Conservation (phyloP, 306 rosid genomes). For the Coriaria nepalensis region DNA sequence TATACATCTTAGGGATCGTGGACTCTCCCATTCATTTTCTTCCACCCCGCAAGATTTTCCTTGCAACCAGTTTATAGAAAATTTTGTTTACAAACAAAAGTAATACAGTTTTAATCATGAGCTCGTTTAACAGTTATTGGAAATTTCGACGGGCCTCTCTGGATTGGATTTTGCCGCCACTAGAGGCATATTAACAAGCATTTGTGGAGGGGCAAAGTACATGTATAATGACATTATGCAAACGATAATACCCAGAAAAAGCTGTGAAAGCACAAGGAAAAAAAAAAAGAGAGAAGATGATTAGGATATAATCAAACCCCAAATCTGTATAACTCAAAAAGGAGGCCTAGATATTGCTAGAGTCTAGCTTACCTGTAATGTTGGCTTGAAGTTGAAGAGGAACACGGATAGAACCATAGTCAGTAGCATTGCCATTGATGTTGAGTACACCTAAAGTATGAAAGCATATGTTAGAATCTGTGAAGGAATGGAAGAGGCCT, state of each 20-base stretch:
- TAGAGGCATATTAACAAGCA: slow-evolving; percentile 56
- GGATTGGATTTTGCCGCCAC: slow-evolving; percentile 44
- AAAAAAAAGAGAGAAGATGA: slow-evolving; percentile 5
- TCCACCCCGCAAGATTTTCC: no score
- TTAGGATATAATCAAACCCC: neutral
- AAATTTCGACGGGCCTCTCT: slow-evolving; percentile 47
- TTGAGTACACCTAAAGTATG: slow-evolving; percentile 56
- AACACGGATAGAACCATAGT: slow-evolving; percentile 60
- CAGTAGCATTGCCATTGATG: slow-evolving; percentile 96
- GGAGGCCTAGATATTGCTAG: neutral
- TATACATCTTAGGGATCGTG: no score
- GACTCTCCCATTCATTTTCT: no score
- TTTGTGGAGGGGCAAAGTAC: slow-evolving; percentile 77
- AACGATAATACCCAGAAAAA: slow-evolving; percentile 71
- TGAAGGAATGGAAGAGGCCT: neutral
- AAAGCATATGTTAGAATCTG: neutral
- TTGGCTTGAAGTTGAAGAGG: slow-evolving; percentile 80
- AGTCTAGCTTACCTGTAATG: slow-evolving; percentile 49
- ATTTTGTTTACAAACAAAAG: no score
- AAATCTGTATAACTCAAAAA: slow-evolving; percentile 1
- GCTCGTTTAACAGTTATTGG: slow-evolving; percentile 44
- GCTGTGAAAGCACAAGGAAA: slow-evolving; percentile 36
- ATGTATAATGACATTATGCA: slow-evolving; percentile 94
- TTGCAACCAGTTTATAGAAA: no score
- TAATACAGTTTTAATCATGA: slow-evolving; percentile 19